phyloP scores from a whole-genome alignment of 2,329 filamentous ascomycete genomes.

The Thermothelomyces thermophilus region DNA sequence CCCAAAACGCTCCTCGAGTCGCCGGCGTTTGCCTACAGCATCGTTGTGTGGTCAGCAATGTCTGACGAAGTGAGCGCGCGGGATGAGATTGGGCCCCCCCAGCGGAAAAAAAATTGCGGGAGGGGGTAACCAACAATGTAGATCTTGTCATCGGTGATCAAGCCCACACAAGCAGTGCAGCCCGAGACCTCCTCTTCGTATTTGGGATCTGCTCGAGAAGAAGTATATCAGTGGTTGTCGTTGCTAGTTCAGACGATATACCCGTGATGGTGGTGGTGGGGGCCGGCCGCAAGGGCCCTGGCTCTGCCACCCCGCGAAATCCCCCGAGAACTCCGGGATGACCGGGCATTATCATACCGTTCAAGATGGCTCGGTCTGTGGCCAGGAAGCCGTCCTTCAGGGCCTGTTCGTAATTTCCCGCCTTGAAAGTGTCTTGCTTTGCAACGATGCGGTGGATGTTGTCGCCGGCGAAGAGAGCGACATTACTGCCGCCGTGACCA shows the following conservation, averaged over 20 bases:
- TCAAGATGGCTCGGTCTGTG: constrained; percentile 90
- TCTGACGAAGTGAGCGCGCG: constrained; percentile 15
- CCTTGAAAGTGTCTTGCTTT: constrained; percentile 90
- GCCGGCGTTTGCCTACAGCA: constrained; percentile 81
- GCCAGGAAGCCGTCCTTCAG: constrained; percentile 96
- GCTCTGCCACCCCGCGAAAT: constrained; percentile 5
- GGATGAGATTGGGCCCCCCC: not conserved
- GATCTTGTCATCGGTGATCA: constrained; percentile 87
- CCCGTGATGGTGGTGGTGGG: not conserved
- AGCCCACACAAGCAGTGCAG: constrained; percentile 87
- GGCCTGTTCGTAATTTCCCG: constrained; percentile 87
- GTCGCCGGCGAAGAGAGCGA: constrained; percentile 86
- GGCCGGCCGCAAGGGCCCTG: constrained; percentile 1
- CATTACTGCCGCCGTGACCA: constrained; percentile 94
- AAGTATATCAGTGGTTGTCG: constrained; percentile 14
- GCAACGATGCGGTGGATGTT: constrained; percentile 90
- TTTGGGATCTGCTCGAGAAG: constrained; percentile 65
- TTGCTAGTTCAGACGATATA: not conserved
- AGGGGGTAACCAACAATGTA: constrained; percentile 68
- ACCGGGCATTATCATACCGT: constrained; percentile 55
- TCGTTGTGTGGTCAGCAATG: constrained; percentile 17
- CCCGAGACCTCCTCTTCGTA: constrained; percentile 98
- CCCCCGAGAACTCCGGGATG: not conserved
- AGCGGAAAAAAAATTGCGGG: not conserved
- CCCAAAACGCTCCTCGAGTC: constrained; percentile 93